Evolutionary conservation across 108 stramenopile genomes (phyloP), one percentile per base, ranked within the genome.

Genomic region (Nitzschia palea): DNA sequence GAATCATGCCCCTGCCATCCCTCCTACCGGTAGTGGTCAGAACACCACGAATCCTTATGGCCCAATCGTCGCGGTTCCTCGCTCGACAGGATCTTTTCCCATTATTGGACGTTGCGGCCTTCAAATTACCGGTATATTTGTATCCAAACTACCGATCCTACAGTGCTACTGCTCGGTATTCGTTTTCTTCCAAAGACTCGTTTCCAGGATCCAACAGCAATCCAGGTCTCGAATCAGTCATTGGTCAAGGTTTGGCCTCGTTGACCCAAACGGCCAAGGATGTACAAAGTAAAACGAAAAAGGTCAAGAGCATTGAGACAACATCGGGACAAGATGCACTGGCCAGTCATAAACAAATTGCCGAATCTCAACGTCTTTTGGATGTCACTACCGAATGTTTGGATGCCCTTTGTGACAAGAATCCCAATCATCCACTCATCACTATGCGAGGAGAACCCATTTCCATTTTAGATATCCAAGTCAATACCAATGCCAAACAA

Each of bases 391-490:
- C 57, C 20, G 77, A 78, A 35, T 62, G 61, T 47, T 43, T 78
- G 29, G 77, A 78, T 9, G 58, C 59, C 17, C 28, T 67, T 10
- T 47, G 30, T 36, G 33, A 47, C 3, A 25, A 35, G 14, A 17
- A 56, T 25, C 59, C 31, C 8, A 20, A 15, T 17, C 40, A 22
- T 42, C 8, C 6, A 12, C 43, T 26, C 2, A 12, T 14, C 8
- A 28, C 35, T 2, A 45, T 47, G 4, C 29, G 26, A 23, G 81
- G 74, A 28, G 73, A 76, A 73, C 82, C 82, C 32, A 79, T 83
- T 37, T 70, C 59, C 15, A 35, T 83, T 10, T 58, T 76, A 29
- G 66, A 83, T 37, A 70, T 73, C 15, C 74, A 72, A 37, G 73
- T 83, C 31, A 78, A 67, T 62, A 29, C 37, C 3, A 74, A 79